A percentile compares a stretch with the other conserved stretches of the same genome.
Evolutionary conservation across 1,284 basidiomycete species (phyloP).

Genomic region (Papiliotrema laurentii): DNA sequence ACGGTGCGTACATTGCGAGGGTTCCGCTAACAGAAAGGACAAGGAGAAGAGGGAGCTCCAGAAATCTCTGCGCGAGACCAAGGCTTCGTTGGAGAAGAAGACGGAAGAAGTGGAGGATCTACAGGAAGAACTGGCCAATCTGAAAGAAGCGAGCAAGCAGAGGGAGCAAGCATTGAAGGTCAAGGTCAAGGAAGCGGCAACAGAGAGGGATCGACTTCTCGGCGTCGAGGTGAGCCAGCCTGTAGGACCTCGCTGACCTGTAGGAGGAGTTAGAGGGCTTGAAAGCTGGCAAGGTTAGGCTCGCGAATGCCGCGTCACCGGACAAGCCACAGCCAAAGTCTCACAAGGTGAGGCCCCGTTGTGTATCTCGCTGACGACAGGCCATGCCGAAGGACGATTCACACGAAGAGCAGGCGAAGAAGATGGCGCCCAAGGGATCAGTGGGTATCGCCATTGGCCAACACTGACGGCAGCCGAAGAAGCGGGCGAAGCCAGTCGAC

Average conservation of each 20-base stretch:
- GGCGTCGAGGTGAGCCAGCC: constrained; percentile 25
- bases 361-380: constrained; percentile 6
- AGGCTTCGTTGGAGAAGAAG: constrained; percentile 22
- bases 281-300: constrained; percentile 12
- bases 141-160: constrained; percentile 26
- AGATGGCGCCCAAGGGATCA: constrained; percentile 14
- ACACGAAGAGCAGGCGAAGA: constrained; percentile 24
- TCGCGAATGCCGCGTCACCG: constrained; percentile 2
- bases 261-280: constrained; percentile 29
- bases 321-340: constrained; percentile 9
- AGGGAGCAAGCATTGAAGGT: constrained; percentile 28
- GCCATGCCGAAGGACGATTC: constrained; percentile 22
- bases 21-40: constrained; percentile 8
- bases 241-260: neutral
- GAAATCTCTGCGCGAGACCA: constrained; percentile 22
- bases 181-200: constrained; percentile 24
- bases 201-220: constrained; percentile 23
- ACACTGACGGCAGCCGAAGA: neutral
- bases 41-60: constrained; percentile 30
- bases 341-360: constrained; percentile 12
- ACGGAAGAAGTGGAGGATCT: constrained; percentile 26
- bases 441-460: neutral
- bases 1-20: constrained; percentile 11
- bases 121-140: constrained; percentile 25
- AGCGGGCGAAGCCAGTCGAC: neutral